Base-by-base conservation (phyloP, 176 grass and related monocot species). In the Oropetium thomaeum region DNA sequence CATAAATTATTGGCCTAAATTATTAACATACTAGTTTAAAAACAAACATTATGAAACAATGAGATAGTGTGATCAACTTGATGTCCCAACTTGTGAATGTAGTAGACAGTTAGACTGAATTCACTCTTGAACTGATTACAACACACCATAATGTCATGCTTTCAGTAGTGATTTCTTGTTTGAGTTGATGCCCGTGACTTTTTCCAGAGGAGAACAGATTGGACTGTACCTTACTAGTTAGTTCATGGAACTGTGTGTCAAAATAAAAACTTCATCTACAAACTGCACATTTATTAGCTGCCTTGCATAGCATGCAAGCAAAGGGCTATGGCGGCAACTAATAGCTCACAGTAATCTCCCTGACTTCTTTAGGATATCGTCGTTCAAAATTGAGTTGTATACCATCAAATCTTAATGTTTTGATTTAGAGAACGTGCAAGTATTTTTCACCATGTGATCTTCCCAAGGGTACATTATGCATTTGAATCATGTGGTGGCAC, bases 151-250 rank as follows among this genome's bases (percentile, higher is more conserved):
- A 49, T 31, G 3, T 40, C 57, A 20, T 51, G 12, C 23, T 58
- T 5, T 78, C 35, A 55, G n/a, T 41, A 78, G 10, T 45, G 14
- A 47, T 58, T 79, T 77, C 28, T 78, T 32, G 12, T 3, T 69
- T 12, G 19, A 69, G 32, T 69, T 69, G 65, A 37, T 27, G 14
- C 11, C 39, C 53, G 61, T 13, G n/a, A 12, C 4, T 70, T 42
- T 38, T 48, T 45, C 3, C 12, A 5, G n/a, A 71, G 40, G 10
- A 14, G 19, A 29, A 30, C 11, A 44, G 9, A 67, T 82, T 1
- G 17, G 33, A 15, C 19, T 43, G 4, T 31, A 4, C 58, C 25
- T 41, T 38, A n/a, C n/a, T n/a, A n/a, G n/a, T n/a, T n/a, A 67
- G 34, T 48, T 71, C 30, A 32, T 16, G 27, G 8, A n/a, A 22